These are phyloP conservation scores for Barnettozyma vustinii DNA, from an alignment of 805 yeast genomes.

Conservation along the genomic window DNA sequence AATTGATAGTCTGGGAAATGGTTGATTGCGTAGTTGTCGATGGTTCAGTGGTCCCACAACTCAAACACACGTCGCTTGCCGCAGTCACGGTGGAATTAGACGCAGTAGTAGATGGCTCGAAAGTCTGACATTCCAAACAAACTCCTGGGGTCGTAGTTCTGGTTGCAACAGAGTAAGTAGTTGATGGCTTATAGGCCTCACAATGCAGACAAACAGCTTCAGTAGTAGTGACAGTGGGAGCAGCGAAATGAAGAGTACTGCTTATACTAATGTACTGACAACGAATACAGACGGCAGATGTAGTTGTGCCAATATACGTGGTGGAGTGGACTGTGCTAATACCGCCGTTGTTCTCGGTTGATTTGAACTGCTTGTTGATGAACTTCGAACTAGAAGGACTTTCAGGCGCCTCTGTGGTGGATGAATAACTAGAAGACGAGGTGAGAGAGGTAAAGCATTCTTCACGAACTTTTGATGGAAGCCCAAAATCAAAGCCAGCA, in stretches of 20 bases:
- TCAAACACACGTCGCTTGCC: no score
- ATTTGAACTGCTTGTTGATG: not conserved
- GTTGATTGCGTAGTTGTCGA: no score
- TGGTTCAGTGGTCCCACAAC: not conserved
- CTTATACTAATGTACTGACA: no score
- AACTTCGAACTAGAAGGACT: not conserved
- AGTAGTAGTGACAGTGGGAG: not conserved
- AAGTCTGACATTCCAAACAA: not conserved
- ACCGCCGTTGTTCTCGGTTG: not conserved
- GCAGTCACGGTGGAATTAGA: no score
- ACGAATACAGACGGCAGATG: not conserved
- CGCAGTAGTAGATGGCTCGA: not conserved
- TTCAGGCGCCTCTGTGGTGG: not conserved
- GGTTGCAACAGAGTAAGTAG: not conserved
- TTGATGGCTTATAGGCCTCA: not conserved
- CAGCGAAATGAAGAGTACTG: not conserved
- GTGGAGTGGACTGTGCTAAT: not conserved
- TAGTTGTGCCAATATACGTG: not conserved
- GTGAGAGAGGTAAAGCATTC: not conserved
- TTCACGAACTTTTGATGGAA: not conserved
- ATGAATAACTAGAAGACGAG: not conserved
- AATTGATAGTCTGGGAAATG: no score
- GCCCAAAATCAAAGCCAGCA: not conserved
- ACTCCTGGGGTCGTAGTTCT: not conserved
- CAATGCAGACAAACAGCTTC: not conserved